These are phyloP conservation scores for Cladophialophora chaetospira DNA, from an alignment of 2,329 filamentous ascomycete species.

Conservation along the genomic window DNA sequence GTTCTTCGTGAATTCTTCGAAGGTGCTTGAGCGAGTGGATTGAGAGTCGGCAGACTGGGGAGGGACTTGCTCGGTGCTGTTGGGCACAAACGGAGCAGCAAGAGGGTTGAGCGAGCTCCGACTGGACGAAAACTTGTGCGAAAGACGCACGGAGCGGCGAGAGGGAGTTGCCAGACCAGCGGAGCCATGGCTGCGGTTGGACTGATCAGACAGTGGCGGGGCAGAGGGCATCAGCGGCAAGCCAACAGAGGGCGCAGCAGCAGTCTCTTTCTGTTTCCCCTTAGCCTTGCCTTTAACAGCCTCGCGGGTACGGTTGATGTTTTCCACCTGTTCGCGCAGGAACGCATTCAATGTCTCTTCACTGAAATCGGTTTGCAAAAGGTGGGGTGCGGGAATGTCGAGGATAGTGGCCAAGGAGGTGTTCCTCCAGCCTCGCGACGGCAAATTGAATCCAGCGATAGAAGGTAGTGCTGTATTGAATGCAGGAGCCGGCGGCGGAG, in stretches of 20 bases:
- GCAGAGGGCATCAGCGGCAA: background rate
- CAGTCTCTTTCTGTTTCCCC: slow-evolving; percentile 17
- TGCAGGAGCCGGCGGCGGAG: too few species aligned
- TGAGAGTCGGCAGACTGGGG: background rate
- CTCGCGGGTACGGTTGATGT: slow-evolving; percentile 2
- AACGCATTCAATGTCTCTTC: slow-evolving; percentile 24
- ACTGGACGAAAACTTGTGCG: background rate
- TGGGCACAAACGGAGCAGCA: background rate
- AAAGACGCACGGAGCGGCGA: slow-evolving; percentile 17
- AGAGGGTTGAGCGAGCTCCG: background rate
- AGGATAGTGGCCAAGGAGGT: background rate
- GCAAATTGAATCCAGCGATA: too few species aligned
- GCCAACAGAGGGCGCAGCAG: background rate
- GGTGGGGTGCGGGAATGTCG: slow-evolving; percentile 9
- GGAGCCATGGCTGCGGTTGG: background rate
- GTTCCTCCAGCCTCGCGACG: background rate
- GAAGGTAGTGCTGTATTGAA: background rate
- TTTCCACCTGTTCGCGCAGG: slow-evolving; percentile 22
- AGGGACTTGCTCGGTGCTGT: background rate
- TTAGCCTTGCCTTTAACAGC: slow-evolving; percentile 6
- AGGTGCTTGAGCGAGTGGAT: slow-evolving; percentile 9
- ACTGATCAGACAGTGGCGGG: background rate
- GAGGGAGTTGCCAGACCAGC: background rate
- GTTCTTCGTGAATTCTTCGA: slow-evolving; percentile 25
- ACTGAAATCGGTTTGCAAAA: slow-evolving; percentile 27